Base-by-base conservation (phyloP, 2,329 filamentous ascomycete species). In the Verticillium nubilum region DNA sequence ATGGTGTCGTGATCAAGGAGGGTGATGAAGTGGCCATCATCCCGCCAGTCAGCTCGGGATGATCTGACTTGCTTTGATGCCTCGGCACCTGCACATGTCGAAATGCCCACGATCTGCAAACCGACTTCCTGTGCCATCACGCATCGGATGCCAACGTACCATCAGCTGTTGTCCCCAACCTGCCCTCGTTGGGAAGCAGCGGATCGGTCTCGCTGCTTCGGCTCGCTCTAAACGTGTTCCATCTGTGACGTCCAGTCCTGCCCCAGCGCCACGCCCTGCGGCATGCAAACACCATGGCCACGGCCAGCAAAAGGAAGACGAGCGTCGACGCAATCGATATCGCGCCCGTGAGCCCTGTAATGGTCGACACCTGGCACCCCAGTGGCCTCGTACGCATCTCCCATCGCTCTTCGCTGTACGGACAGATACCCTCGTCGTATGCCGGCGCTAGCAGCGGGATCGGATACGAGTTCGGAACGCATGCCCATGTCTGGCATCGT, bases 21-120 rank as follows among this genome's bases (percentile, higher is more conserved):
- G 90, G 88, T 28, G 91, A 96, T 69, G 92, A 96, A 76, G 90
- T 96, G 59, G 92, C 89, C 50, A 89, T 96, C 35, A 94, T 96
- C 60, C 91, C 92, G 33, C 91, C 92, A 10, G 92, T 96, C 65
- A 96, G 91, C 78, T 92, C 91, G 37, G 91, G 91, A 4, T 95
- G 73, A 81, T 9, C 15, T 12, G 47, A 25, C 5, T 37, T 37
- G 17, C n/a, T 33, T 17, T 37, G 33, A 37, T 37, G 33, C n/a
- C 13, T 6, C 15, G 17, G 17, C 15, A 3, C 5, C n/a, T 37
- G 33, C 33, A 37, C 17, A n/a, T n/a, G 37, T 23, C 37, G 37
- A 25, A 47, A 47, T 47, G n/a, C 37, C 23, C n/a, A 23, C 9
- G 37, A 25, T 47, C 37, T 23, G 37, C 37, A 47, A 19, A 19